A percentile compares a stretch with the other conserved stretches of the same genome.
Conservation (phyloP, 1,139 yeast species). For the Kodamaea anthophila region DNA sequence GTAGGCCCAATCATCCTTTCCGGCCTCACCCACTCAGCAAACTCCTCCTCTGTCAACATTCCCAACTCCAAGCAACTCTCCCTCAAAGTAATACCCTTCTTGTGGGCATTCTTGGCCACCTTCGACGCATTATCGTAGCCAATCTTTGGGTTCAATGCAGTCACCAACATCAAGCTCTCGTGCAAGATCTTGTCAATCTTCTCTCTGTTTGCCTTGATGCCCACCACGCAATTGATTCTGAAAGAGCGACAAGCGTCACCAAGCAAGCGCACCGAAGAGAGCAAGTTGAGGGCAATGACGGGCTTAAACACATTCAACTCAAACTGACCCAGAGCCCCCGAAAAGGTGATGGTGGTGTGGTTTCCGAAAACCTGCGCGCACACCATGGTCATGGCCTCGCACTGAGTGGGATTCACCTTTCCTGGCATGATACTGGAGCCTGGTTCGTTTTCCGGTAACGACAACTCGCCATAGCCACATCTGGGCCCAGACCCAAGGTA, state of each 20-base stretch:
- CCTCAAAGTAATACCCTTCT: constrained; percentile 19
- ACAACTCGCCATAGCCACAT: constrained; percentile 19
- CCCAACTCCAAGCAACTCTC: constrained; percentile 16
- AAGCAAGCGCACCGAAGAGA: constrained; percentile 15
- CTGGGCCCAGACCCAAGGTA: constrained; percentile 20
- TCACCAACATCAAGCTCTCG: constrained; percentile 19
- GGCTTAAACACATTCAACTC: constrained; percentile 20
- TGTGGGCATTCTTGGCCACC: constrained; percentile 19
- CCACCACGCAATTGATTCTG: constrained; percentile 17
- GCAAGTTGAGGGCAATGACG: constrained; percentile 16
- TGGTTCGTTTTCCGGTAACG: constrained; percentile 18
- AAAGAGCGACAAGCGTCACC: constrained; percentile 17
- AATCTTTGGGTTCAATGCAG: constrained; percentile 19
- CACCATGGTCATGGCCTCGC: constrained; percentile 19
- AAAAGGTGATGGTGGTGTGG: constrained; percentile 17
- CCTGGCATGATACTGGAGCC: constrained; percentile 20
- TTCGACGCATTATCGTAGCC: constrained; percentile 19
- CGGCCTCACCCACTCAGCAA: constrained; percentile 18
- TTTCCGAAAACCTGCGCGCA: constrained; percentile 18
- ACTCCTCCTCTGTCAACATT: constrained; percentile 15
- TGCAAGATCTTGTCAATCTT: constrained; percentile 16
- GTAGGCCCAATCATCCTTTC: constrained; percentile 18
- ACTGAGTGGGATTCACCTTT: constrained; percentile 19
- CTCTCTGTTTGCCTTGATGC: constrained; percentile 15
- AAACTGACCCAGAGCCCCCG: constrained; percentile 19